Base-by-base conservation (phyloP, 106 monocot species). In the Apostasia ramifera region DNA sequence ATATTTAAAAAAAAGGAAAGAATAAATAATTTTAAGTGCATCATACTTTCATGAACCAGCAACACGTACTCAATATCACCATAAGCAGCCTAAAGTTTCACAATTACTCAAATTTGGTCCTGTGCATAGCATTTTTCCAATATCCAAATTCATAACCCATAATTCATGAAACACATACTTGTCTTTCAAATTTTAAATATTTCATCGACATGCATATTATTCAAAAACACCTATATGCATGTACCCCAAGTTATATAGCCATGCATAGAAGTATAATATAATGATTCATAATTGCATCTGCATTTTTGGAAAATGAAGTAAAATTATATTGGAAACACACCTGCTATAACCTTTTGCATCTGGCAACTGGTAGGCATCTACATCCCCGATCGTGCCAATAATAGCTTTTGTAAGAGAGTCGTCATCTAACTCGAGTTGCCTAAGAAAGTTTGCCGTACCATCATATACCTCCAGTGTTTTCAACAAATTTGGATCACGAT, bases 331-430 rank as follows among this genome's bases (percentile, higher is more conserved):
- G 12, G 7, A 1, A 15, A 40, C 70, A 60, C 80, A 98, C 97
- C 93, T 93, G 70, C 77, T 93, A 66, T 98, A 98, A 68, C 92
- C 97, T 83, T 98, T 98, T 47, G 97, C 93, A 87, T 98, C 97
- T 48, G 97, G 97, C 53, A 98, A 74, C 75, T 98, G 97, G 68
- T 98, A 98, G 8, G 90, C 3, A 87, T 98, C 97, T 0, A 98
- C 90, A 70, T 98, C 97, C 53, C 97, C 92, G 75, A 98, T 98
- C 37, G 97, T 87, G 56, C 93, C 93, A 63, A 98, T 98, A 68
- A 98, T 98, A 39, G 97, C 92, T 80, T 98, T 98, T 12, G 84
- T 87, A 49, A 98, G 90, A 69, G 80, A 58, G 81, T 93, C 93
- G 67, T 91, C 70, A 64, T 93, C 97, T 49, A 98, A 59, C 15